These are phyloP conservation scores for Trametes polyzona DNA, from an alignment of 1,284 basidiomycete genomes.

Conservation along the genomic window DNA sequence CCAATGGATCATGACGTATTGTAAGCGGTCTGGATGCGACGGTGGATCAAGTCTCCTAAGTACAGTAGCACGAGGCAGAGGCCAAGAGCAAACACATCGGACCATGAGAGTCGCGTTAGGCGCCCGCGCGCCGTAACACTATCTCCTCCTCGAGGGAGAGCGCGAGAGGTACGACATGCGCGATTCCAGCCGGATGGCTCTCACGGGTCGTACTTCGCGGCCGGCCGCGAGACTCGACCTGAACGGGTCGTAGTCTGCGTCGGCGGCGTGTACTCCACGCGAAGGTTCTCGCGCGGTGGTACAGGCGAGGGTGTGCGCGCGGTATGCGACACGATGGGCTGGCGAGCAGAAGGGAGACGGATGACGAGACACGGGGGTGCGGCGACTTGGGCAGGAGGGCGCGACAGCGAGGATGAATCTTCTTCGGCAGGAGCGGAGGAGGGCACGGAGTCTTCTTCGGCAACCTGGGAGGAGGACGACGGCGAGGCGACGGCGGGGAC, in stretches of 20 bases:
- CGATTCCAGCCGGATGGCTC: neutral
- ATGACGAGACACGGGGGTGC: neutral
- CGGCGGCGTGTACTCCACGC: neutral
- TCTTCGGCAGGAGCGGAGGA: neutral
- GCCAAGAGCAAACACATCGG: too few species aligned
- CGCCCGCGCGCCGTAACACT: too few species aligned
- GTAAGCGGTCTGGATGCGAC: too few species aligned
- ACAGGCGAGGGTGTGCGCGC: neutral
- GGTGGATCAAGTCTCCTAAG: too few species aligned
- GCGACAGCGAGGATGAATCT: too few species aligned
- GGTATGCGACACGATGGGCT: too few species aligned
- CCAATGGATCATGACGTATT: too few species aligned
- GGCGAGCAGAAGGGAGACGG: neutral
- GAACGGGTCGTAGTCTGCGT: neutral
- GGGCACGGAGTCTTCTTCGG: neutral
- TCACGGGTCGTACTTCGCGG: neutral
- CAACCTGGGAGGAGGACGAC: too few species aligned
- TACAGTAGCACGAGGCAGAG: too few species aligned
- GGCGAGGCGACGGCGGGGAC: too few species aligned
- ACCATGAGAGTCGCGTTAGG: too few species aligned
- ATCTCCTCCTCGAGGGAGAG: conserved; percentile 9
- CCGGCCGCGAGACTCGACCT: neutral
- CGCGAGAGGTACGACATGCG: neutral
- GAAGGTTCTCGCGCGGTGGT: neutral
- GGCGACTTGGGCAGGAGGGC: too few species aligned